Evolutionary conservation across 2,329 filamentous ascomycete genomes (phyloP).

Genomic region (Aspergillus sp.): DNA sequence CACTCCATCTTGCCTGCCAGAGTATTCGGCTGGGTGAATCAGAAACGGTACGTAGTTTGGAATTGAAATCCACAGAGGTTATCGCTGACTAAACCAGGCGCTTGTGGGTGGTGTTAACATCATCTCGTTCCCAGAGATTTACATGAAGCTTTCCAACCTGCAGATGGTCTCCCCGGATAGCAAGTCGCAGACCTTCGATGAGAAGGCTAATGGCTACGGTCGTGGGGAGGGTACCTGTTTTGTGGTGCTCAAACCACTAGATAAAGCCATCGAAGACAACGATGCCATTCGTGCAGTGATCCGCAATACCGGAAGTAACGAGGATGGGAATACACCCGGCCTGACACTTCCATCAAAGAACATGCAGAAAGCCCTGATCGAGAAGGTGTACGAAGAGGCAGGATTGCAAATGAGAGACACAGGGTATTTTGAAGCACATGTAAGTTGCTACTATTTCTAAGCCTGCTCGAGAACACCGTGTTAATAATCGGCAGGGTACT

Average conservation of each 20-base stretch:
- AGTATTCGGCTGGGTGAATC: constrained; percentile 7
- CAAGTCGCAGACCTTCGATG: constrained; percentile 11
- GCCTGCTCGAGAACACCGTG: not conserved
- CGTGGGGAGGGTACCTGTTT: constrained; percentile 11
- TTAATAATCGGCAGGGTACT: constrained; percentile 3
- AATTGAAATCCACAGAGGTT: too few relatives aligned
- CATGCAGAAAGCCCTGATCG: constrained; percentile 14
- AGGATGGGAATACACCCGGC: constrained; percentile 19
- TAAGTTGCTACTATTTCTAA: not conserved
- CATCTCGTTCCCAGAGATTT: not conserved
- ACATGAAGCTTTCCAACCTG: not conserved
- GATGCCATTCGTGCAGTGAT: constrained; percentile 14
- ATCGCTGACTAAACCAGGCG: not conserved
- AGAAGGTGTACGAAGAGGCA: constrained; percentile 4
- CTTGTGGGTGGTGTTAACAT: not conserved
- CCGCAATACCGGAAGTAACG: constrained; percentile 14
- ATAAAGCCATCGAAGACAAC: constrained; percentile 2
- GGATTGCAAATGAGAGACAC: constrained; percentile 8
- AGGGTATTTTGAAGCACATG: constrained; percentile 22
- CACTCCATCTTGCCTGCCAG: constrained; percentile 17
- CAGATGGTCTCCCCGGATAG: constrained; percentile 6
- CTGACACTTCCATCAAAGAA: constrained; percentile 5
- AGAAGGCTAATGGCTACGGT: constrained; percentile 11
- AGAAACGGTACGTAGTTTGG: not conserved
- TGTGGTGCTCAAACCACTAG: constrained; percentile 11